Evolutionary conservation across 2,329 filamentous ascomycete species (phyloP).

Genomic region (Leptoxyphium fumago): DNA sequence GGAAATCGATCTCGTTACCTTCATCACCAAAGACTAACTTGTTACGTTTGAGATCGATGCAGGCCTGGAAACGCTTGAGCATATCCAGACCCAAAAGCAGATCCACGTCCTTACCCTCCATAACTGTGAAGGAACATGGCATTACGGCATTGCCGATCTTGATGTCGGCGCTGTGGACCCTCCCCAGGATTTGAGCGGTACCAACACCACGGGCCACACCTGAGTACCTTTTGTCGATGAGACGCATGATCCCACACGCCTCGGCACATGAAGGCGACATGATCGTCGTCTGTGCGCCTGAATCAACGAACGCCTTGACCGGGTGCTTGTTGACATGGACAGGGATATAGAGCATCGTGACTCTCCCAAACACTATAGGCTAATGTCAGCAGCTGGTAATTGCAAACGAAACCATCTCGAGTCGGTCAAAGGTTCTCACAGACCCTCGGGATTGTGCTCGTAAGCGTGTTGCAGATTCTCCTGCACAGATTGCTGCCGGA

Average conservation of each 20-base stretch:
- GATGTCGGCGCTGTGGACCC: constrained; percentile 89
- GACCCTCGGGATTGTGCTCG: constrained; percentile 94
- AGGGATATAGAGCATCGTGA: constrained; percentile 92
- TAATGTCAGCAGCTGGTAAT: constrained; percentile 2
- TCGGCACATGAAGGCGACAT: constrained; percentile 94
- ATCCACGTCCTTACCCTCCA: constrained; percentile 97
- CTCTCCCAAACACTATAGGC: constrained; percentile 67
- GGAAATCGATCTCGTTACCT: constrained; percentile 73
- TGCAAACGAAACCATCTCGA: background rate
- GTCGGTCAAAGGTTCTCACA: constrained; percentile 14
- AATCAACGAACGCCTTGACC: constrained; percentile 93
- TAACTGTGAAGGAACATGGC: constrained; percentile 93
- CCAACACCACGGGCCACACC: constrained; percentile 89
- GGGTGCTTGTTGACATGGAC: constrained; percentile 87
- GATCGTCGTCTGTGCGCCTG: constrained; percentile 92
- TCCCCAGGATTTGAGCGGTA: constrained; percentile 84
- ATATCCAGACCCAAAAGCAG: constrained; percentile 88
- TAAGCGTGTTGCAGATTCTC: constrained; percentile 94
- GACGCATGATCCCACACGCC: constrained; percentile 84
- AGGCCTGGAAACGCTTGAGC: constrained; percentile 89
- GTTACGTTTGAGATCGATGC: constrained; percentile 73
- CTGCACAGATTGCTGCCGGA: constrained; percentile 82
- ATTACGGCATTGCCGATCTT: constrained; percentile 79
- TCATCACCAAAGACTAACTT: constrained; percentile 62
- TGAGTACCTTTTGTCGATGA: constrained; percentile 83